Evolutionary conservation across 2,329 filamentous ascomycete genomes (phyloP), one percentile per base, ranked within the genome.

Genomic region (Myriangium duriaei): DNA sequence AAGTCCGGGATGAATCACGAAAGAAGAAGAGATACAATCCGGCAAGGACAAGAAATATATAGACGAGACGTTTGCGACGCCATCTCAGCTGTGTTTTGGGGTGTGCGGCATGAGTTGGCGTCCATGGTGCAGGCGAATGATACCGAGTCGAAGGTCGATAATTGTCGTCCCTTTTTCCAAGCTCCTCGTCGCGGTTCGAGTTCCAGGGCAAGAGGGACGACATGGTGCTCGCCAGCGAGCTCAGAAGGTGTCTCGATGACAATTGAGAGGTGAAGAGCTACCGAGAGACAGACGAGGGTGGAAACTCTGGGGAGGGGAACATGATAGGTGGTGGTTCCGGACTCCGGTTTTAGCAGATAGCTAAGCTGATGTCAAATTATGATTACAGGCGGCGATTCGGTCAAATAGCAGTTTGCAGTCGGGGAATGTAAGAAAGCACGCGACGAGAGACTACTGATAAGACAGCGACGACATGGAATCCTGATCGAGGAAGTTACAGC

Each of bases 81-180:
- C 62, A 61, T 40, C 57, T 55, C 42, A 58, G 58, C 16, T 51
- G 56, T 11, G 48, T 46, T 19, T 28, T 33, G n/a, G 7, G n/a
- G 7, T 26, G 21, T 16, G 30, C 28, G 11, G 30, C n/a, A 16
- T 28, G 32, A 11, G 36, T 13, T n/a, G 36, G 19, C 10, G 29
- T n/a, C 43, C 43, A 45, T 13, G 37, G 39, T 32, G 30, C 17
- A n/a, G 19, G 33, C 28, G 37, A 11, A 19, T 34, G 32, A n/a
- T 7, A 26, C 7, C 21, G 7, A 10, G 17, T 13, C 11, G 51
- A 51, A 5, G 60, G 62, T 43, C 58, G 64, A 54, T 72, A 69
- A 54, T 77, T 72, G 54, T 79, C 75, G 55, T 79, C 69, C 52
- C 72, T 73, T 58, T 78, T 79, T 41, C 72, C 74, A 42, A 76